Conservation (phyloP, 768 basidiomycete genomes). For the Chalciporus sphaerocephalus region DNA sequence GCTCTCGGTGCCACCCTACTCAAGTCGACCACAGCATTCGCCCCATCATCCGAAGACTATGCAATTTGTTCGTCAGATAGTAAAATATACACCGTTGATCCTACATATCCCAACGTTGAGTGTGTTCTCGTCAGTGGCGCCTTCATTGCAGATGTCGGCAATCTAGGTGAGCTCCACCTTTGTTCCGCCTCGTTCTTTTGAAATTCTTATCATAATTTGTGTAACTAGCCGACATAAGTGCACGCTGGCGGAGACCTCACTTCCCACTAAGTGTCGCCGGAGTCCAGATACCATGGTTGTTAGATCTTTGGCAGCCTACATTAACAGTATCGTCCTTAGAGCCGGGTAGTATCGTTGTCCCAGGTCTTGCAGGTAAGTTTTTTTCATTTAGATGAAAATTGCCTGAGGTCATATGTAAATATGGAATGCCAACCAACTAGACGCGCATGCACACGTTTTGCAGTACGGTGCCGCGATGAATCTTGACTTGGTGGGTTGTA, state of each 20-base stretch:
- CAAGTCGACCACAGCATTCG: neutral
- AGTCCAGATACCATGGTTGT: slow-evolving; percentile 24
- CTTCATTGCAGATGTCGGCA: slow-evolving; percentile 46
- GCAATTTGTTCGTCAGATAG: slow-evolving; percentile 50
- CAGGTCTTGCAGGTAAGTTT: slow-evolving; percentile 63
- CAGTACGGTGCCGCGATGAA: slow-evolving; percentile 66
- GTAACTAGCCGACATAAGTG: slow-evolving; percentile 21
- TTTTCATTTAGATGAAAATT: no score
- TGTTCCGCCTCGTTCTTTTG: neutral
- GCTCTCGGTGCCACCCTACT: slow-evolving; percentile 6
- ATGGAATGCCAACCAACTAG: slow-evolving; percentile 32
- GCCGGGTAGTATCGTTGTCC: slow-evolving; percentile 51
- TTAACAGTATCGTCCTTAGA: slow-evolving; percentile 24
- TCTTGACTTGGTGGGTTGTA: slow-evolving; percentile 56
- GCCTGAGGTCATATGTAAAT: no score
- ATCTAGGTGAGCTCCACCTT: slow-evolving; percentile 39
- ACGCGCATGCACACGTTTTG: slow-evolving; percentile 78
- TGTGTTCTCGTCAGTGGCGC: slow-evolving; percentile 55
- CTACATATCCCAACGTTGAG: slow-evolving; percentile 45
- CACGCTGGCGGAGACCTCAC: slow-evolving; percentile 20
- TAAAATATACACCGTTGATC: slow-evolving; percentile 70
- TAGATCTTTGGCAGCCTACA: slow-evolving; percentile 18
- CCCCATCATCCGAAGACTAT: slow-evolving; percentile 35
- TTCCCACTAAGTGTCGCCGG: neutral
- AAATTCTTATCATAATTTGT: neutral